Percentiles rank a stretch among this genome's conserved stretches.
phyloP scores from a whole-genome alignment of 148 eudicot genomes.

The Amaranthus cruentus region DNA sequence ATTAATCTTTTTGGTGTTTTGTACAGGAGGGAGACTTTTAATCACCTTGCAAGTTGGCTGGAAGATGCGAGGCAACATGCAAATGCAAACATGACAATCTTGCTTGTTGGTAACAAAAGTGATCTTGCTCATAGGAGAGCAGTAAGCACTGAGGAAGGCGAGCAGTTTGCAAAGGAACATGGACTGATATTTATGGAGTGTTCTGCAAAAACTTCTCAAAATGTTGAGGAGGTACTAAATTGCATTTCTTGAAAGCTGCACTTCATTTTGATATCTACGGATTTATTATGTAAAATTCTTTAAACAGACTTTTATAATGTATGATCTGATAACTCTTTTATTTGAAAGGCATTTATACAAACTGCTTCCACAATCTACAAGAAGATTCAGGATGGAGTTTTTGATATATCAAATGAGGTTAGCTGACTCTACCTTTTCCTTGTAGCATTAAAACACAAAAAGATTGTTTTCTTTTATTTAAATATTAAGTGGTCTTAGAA shows the following conservation, averaged over 20 bases:
- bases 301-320: not conserved
- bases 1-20: not conserved
- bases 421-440: not conserved
- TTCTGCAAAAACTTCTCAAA: slow-evolving; percentile 43
- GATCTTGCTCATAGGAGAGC: slow-evolving; percentile 46
- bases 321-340: slow-evolving; percentile 10
- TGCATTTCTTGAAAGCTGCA: not conserved
- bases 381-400: slow-evolving; percentile 42
- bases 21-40: slow-evolving; percentile 41
- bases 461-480: not conserved
- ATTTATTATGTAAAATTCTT: not conserved
- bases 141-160: slow-evolving; percentile 27
- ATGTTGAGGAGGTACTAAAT: slow-evolving; percentile 39
- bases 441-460: not conserved
- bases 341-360: slow-evolving; percentile 34
- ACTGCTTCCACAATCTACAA: slow-evolving; percentile 39
- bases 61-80: slow-evolving; percentile 46
- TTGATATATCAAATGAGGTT: slow-evolving; percentile 45
- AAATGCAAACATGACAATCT: slow-evolving; percentile 40
- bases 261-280: not conserved
- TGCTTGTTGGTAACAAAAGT: slow-evolving; percentile 40
- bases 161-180: slow-evolving; percentile 25
- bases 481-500: no score
- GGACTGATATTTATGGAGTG: slow-evolving; percentile 42
- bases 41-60: slow-evolving; percentile 43